phyloP scores from a whole-genome alignment of 176 grass and related monocot genomes.

The Carex myosuroides region DNA sequence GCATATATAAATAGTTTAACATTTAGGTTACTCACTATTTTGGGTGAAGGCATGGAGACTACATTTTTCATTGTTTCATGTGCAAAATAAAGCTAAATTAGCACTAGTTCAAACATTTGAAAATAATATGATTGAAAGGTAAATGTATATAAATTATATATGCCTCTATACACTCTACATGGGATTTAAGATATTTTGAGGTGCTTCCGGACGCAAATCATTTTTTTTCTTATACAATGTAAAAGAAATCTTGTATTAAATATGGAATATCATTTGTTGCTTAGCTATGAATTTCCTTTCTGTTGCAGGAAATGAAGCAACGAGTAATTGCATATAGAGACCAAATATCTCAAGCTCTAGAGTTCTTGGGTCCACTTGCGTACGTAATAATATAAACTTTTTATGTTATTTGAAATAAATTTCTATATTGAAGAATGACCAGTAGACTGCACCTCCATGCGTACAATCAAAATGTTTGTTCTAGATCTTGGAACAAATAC shows the following conservation, averaged over 20 bases:
- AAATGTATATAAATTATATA: background rate
- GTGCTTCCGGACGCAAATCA: background rate
- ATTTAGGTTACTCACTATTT: background rate
- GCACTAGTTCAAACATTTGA: background rate
- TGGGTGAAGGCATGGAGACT: background rate
- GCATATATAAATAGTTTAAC: background rate
- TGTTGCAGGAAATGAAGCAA: slow-evolving; percentile 7
- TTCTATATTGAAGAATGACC: no score
- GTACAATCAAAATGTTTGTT: no score
- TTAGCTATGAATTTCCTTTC: background rate
- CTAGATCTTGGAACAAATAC: no score
- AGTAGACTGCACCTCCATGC: no score
- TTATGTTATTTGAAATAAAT: no score
- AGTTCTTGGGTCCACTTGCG: background rate
- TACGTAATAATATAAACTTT: background rate
- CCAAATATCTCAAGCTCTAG: background rate
- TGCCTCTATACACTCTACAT: no score
- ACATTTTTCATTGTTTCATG: background rate
- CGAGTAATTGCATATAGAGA: background rate
- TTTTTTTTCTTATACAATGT: no score
- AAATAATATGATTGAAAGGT: no score
- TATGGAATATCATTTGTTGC: no score
- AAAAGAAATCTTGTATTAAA: no score
- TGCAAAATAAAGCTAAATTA: background rate
- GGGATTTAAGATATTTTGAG: background rate